Conservation (phyloP, 345 rosid species). For the Gossypium sturtianum region DNA sequence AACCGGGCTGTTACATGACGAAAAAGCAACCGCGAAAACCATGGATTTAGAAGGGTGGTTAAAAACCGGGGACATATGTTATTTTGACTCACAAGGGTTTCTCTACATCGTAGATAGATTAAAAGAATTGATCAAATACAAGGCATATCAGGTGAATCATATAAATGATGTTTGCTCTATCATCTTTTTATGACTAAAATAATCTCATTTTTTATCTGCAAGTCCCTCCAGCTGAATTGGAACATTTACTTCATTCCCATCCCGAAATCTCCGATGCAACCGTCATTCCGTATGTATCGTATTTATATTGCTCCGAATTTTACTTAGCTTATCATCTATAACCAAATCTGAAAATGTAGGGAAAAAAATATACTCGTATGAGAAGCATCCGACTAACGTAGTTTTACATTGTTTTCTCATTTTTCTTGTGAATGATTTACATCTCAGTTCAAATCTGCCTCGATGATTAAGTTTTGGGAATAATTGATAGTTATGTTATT, state of each 20-base stretch:
- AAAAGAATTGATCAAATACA: conserved; percentile 89
- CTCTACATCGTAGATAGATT: conserved; percentile 61
- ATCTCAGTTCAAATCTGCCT: too few relatives aligned
- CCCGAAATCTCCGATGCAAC: conserved; percentile 82
- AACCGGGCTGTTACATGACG: too few relatives aligned
- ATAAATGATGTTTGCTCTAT: not conserved
- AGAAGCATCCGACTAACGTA: too few relatives aligned
- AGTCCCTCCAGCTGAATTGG: conserved; percentile 98
- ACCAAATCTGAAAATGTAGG: not conserved
- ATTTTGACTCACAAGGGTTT: conserved; percentile 34
- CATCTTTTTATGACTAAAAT: not conserved
- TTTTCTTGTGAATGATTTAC: too few relatives aligned
- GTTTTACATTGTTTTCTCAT: too few relatives aligned
- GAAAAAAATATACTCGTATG: too few relatives aligned
- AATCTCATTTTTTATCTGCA: conserved; percentile 19
- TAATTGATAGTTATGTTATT: too few relatives aligned
- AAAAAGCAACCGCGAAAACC: conserved; percentile 78
- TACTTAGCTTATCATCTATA: not conserved
- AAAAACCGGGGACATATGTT: conserved; percentile 90
- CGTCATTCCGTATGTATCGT: conserved; percentile 57
- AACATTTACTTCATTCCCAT: conserved; percentile 63
- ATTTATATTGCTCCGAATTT: too few relatives aligned
- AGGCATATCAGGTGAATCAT: conserved; percentile 72
- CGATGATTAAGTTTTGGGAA: too few relatives aligned
- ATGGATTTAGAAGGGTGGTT: conserved; percentile 81